Conservation (phyloP, 164 flowering plant species). For the Tetrastigma voinierianum region DNA sequence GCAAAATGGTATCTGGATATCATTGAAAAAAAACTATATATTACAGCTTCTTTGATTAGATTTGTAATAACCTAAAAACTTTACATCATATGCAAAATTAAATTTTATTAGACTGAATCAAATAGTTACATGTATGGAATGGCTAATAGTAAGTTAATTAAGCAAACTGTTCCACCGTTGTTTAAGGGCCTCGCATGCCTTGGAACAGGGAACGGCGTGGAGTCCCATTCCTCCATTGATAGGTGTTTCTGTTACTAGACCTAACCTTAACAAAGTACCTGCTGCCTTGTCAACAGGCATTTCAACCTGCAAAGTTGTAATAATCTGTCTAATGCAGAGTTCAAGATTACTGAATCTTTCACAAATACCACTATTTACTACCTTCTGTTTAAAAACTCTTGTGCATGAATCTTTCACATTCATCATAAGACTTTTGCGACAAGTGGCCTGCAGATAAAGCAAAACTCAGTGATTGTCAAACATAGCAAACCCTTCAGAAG, state of each 20-base stretch:
- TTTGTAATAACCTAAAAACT: too few relatives aligned
- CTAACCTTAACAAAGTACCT: constrained; percentile 63
- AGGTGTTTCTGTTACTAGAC: constrained; percentile 51
- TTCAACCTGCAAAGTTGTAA: constrained; percentile 55
- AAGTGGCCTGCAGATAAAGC: constrained; percentile 33
- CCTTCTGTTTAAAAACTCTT: constrained; percentile 66
- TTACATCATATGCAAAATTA: too few relatives aligned
- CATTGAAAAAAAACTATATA: too few relatives aligned
- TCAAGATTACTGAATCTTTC: neutral
- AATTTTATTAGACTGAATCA: too few relatives aligned
- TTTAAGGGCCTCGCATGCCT: constrained; percentile 57
- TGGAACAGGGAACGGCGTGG: constrained; percentile 56
- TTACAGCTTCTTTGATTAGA: too few relatives aligned
- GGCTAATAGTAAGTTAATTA: constrained; percentile 1
- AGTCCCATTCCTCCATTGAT: constrained; percentile 37
- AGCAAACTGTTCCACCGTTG: constrained; percentile 71
- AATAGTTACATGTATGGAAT: too few relatives aligned
- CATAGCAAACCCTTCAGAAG: too few relatives aligned
- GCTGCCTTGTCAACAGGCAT: constrained; percentile 82
- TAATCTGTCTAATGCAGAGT: neutral
- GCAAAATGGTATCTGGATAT: too few relatives aligned
- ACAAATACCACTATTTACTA: constrained; percentile 15
- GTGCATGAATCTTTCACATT: constrained; percentile 79
- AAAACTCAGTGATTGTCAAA: neutral
- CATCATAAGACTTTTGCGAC: constrained; percentile 38